These are phyloP conservation scores for Phytophthora litchii DNA, from an alignment of 352 stramenopile genomes.

Conservation along the genomic window DNA sequence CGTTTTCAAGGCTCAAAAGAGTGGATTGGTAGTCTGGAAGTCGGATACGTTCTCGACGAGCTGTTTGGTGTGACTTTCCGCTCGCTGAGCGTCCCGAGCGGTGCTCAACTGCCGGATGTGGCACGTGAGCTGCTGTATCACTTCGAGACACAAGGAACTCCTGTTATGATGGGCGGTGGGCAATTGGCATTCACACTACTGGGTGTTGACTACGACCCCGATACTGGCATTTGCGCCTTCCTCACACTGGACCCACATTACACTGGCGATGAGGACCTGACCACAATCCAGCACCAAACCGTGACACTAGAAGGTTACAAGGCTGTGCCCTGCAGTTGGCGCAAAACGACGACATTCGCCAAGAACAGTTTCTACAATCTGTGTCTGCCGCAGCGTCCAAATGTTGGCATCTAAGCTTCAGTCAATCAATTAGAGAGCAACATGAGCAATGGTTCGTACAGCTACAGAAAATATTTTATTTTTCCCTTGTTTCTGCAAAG, in stretches of 20 bases:
- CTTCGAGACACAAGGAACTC: constrained; percentile 79
- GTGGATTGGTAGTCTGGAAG: constrained; percentile 88
- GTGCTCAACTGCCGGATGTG: constrained; percentile 59
- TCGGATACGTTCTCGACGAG: constrained; percentile 84
- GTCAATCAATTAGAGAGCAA: not conserved
- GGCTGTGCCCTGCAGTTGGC: constrained; percentile 69
- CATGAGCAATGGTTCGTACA: constrained; percentile 26
- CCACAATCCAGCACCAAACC: constrained; percentile 66
- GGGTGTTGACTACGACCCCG: constrained; percentile 74
- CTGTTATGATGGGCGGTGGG: constrained; percentile 88
- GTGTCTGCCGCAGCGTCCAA: constrained; percentile 71
- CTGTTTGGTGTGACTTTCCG: constrained; percentile 77
- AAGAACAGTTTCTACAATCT: constrained; percentile 81
- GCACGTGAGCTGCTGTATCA: constrained; percentile 74
- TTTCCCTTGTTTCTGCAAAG: constrained; percentile 40
- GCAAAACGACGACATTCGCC: constrained; percentile 59
- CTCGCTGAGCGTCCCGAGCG: constrained; percentile 65
- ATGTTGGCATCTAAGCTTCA: constrained; percentile 23
- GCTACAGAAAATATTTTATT: constrained; percentile 47
- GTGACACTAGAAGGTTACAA: constrained; percentile 78
- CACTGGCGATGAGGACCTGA: constrained; percentile 66
- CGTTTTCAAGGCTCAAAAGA: constrained; percentile 70
- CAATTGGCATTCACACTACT: constrained; percentile 85
- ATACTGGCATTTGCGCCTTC: constrained; percentile 67
- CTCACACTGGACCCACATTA: constrained; percentile 89